Evolutionary conservation across 73 alveolate genomes (phyloP).

Genomic region (Paramecium caudatum): DNA sequence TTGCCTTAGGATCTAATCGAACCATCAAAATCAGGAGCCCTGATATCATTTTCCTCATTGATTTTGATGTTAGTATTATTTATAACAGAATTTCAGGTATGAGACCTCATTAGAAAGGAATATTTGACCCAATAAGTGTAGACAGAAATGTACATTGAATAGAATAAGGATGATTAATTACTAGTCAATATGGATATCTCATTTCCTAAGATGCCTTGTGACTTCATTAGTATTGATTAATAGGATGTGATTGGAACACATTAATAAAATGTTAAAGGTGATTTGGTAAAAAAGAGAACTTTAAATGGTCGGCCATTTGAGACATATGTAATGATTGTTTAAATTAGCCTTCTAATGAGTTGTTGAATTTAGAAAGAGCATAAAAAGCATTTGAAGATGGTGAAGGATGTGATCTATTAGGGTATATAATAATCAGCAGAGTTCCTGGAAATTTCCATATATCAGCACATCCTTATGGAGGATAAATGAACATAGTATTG

Average conservation of each 20-base stretch:
- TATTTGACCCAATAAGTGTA: constrained; percentile 81
- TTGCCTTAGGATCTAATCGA: constrained; percentile 94
- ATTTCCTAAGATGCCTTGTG: constrained; percentile 97
- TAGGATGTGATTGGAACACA: constrained; percentile 98
- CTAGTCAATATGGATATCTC: constrained; percentile 93
- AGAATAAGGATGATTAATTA: constrained; percentile 85
- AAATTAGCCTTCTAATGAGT: constrained; percentile 52
- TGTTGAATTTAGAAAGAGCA: constrained; percentile 70
- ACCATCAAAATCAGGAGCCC: constrained; percentile 94
- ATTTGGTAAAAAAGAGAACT: constrained; percentile 79
- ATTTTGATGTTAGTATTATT: constrained; percentile 88
- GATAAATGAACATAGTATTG: constrained; percentile 74
- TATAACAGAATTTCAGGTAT: constrained; percentile 86
- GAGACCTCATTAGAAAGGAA: constrained; percentile 38
- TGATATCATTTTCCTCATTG: constrained; percentile 91
- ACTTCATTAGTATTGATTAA: constrained; percentile 93
- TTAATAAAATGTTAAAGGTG: constrained; percentile 84
- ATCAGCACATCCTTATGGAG: constrained; percentile 90
- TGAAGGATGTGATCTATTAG: constrained; percentile 92
- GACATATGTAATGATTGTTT: constrained; percentile 11
- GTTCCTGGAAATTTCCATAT: constrained; percentile 96
- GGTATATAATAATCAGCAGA: constrained; percentile 87
- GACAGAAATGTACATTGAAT: constrained; percentile 90
- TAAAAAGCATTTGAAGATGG: constrained; percentile 79
- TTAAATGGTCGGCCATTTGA: constrained; percentile 73